Percentiles rank a stretch among this genome's conserved stretches.
phyloP scores from a whole-genome alignment of 1,284 basidiomycete species.

The Pisolithus thermaeus region DNA sequence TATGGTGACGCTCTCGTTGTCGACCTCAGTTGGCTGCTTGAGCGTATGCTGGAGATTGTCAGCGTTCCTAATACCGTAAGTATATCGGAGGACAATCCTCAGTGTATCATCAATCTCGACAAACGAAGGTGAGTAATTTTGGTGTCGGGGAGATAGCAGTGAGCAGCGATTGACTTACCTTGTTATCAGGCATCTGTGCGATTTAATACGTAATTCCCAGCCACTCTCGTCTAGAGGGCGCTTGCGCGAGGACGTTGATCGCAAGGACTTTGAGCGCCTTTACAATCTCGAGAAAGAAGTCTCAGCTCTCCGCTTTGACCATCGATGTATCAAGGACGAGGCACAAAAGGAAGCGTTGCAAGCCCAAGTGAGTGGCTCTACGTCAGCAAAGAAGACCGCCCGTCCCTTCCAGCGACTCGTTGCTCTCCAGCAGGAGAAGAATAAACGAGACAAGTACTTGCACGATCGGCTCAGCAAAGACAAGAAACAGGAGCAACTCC shows the following conservation, averaged over 20 bases:
- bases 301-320: constrained; percentile 52
- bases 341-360: constrained; percentile 56
- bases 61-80: constrained; percentile 69
- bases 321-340: constrained; percentile 66
- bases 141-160: neutral
- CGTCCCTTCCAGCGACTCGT: constrained; percentile 67
- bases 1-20: constrained; percentile 52
- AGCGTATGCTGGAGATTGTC: constrained; percentile 71
- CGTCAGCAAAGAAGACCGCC: constrained; percentile 44
- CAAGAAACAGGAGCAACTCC: constrained; percentile 64
- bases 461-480: constrained; percentile 66
- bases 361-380: constrained; percentile 34
- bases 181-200: constrained; percentile 51
- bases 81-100: constrained; percentile 42
- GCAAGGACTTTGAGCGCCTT: constrained; percentile 66
- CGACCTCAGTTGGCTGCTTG: constrained; percentile 76
- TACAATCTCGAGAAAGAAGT: constrained; percentile 69
- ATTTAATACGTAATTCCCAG: constrained; percentile 51
- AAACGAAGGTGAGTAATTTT: constrained; percentile 57
- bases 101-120: constrained; percentile 68
- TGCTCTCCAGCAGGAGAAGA: constrained; percentile 66
- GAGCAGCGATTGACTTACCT: constrained; percentile 2
- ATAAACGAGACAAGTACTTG: constrained; percentile 63
- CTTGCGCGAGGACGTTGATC: constrained; percentile 50
- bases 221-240: constrained; percentile 38